phyloP scores from a whole-genome alignment of 192 early-diverging fungal species.

The Coemansia sp. region DNA sequence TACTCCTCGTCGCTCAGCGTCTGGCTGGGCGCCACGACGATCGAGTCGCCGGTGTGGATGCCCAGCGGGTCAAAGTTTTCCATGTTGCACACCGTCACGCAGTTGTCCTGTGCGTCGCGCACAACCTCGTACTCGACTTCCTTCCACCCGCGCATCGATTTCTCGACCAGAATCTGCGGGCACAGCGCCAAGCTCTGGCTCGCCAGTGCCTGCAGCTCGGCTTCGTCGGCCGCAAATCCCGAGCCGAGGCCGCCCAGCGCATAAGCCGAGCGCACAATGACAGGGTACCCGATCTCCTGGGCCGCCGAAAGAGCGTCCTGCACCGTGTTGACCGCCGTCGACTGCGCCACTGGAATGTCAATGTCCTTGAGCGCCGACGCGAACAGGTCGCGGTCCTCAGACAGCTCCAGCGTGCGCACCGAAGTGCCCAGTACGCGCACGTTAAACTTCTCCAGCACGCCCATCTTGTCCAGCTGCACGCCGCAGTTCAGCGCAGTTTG shows the following conservation, averaged over 20 bases:
- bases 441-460: slow-evolving; percentile 72
- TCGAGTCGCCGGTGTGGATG: slow-evolving; percentile 98
- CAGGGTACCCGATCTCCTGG: slow-evolving; percentile 83
- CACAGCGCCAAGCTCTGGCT: slow-evolving; percentile 82
- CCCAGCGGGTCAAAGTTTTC: slow-evolving; percentile 99
- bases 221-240: slow-evolving; percentile 79
- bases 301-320: slow-evolving; percentile 86
- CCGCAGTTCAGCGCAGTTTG: slow-evolving; percentile 96
- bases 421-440: slow-evolving; percentile 96
- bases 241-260: slow-evolving; percentile 96
- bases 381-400: slow-evolving; percentile 96
- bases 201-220: slow-evolving; percentile 72
- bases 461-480: slow-evolving; percentile 81
- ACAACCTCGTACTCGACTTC: slow-evolving; percentile 99
- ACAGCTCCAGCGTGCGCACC: no score
- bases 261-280: slow-evolving; percentile 93
- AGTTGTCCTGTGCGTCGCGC: slow-evolving; percentile 94
- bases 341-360: slow-evolving; percentile 82
- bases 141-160: slow-evolving; percentile 99
- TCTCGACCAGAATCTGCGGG: slow-evolving; percentile 94
- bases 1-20: slow-evolving; percentile 91
- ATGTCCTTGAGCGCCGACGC: slow-evolving; percentile 81
- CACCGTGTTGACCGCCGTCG: slow-evolving; percentile 82
- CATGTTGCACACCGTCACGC: slow-evolving; percentile 99
- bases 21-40: slow-evolving; percentile 95